Evolutionary conservation across 352 stramenopile species (phyloP).

Genomic region (Globisporangium barbulae): DNA sequence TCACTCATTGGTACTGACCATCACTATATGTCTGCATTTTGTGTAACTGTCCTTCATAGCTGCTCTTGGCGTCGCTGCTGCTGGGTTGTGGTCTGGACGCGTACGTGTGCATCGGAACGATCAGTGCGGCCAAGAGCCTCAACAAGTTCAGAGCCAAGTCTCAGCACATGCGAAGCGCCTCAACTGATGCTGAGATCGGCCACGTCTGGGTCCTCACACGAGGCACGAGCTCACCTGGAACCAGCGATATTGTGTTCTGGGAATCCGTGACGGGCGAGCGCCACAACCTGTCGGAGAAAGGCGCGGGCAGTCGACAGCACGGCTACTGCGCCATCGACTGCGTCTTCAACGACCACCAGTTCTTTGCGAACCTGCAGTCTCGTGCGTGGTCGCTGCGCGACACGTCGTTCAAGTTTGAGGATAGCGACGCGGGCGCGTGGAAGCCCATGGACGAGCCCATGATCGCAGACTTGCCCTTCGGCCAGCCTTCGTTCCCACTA

Average conservation of each 20-base stretch:
- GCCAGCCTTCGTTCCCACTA: conserved; percentile 26
- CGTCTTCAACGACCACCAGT: conserved; percentile 69
- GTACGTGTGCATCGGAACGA: conserved; percentile 84
- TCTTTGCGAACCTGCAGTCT: conserved; percentile 78
- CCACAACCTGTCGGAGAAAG: conserved; percentile 26
- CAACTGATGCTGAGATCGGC: conserved; percentile 28
- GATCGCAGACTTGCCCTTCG: conserved; percentile 44
- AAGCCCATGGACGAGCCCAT: conserved; percentile 50
- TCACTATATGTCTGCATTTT: neutral
- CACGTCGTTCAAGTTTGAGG: conserved; percentile 54
- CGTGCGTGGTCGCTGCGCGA: conserved; percentile 40
- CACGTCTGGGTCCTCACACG: conserved; percentile 83
- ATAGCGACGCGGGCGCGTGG: conserved; percentile 43
- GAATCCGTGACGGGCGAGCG: conserved; percentile 69
- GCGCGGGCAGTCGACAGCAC: conserved; percentile 15
- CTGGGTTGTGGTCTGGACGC: conserved; percentile 87
- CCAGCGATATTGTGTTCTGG: conserved; percentile 56
- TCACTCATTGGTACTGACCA: neutral
- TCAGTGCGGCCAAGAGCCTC: conserved; percentile 34
- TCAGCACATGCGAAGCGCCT: neutral
- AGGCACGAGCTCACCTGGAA: conserved; percentile 19
- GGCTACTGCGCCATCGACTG: conserved; percentile 79
- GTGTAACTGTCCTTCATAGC: conserved; percentile 22
- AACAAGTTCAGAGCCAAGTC: conserved; percentile 13
- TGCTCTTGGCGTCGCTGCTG: conserved; percentile 84